Percentiles rank a stretch among this genome's conserved stretches.
phyloP scores from a whole-genome alignment of 2,329 filamentous ascomycete species.

The Rhynchosporium secalis region DNA sequence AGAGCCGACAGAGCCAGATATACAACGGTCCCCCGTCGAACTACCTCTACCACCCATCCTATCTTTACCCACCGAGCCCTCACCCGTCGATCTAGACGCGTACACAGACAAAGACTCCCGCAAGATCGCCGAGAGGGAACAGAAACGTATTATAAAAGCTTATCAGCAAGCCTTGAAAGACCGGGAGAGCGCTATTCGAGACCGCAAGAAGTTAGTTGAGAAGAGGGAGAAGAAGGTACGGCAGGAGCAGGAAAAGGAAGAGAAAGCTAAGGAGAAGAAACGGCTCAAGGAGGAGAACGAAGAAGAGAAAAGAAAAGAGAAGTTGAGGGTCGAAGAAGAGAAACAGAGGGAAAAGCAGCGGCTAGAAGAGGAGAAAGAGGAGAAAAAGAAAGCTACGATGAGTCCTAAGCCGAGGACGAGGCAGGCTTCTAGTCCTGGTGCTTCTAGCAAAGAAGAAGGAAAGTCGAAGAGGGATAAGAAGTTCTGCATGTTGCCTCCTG shows the following conservation, averaged over 20 bases:
- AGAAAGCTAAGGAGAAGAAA: slow-evolving; percentile 38
- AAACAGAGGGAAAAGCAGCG: slow-evolving; percentile 29
- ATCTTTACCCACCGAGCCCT: slow-evolving; percentile 53
- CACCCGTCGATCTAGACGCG: slow-evolving; percentile 55
- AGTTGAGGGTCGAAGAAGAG: slow-evolving; percentile 32
- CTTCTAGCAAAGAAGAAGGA: too few species aligned
- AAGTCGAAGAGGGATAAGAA: slow-evolving; percentile 50
- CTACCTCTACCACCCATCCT: slow-evolving; percentile 48
- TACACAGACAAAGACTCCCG: slow-evolving; percentile 64
- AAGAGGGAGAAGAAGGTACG: slow-evolving; percentile 49
- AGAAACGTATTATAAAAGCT: slow-evolving; percentile 59
- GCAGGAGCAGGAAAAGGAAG: slow-evolving; percentile 43
- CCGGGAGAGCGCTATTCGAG: slow-evolving; percentile 62
- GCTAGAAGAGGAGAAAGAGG: slow-evolving; percentile 35
- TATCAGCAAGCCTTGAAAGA: slow-evolving; percentile 68
- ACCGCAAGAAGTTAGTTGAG: slow-evolving; percentile 60
- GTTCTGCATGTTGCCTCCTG: slow-evolving; percentile 73
- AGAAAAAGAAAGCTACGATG: slow-evolving; percentile 32
- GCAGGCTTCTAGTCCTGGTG: slow-evolving; percentile 13
- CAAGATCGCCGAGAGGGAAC: slow-evolving; percentile 69
- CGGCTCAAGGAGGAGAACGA: slow-evolving; percentile 35
- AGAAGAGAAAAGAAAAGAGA: slow-evolving; percentile 18
- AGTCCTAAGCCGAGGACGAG: slow-evolving; percentile 26
- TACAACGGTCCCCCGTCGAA: slow-evolving; percentile 20
- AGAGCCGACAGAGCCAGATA: slow-evolving; percentile 1